Base-by-base conservation (phyloP, 495 filamentous ascomycete species). In the Clohesyomyces aquaticus region DNA sequence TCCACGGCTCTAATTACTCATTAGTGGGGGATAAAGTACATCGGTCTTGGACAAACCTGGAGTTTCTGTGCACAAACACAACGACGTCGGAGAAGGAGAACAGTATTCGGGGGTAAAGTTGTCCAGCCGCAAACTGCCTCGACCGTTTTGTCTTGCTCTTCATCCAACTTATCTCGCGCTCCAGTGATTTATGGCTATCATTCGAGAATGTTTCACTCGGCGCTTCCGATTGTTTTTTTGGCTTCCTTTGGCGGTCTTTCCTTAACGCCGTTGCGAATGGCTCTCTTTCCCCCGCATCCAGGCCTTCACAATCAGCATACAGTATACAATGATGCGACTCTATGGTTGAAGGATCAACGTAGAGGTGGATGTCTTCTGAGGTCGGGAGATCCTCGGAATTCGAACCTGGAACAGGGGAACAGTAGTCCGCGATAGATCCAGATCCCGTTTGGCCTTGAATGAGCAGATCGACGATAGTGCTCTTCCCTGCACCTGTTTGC, bases 301-400 rank as follows among this genome's bases (percentile, higher is more conserved):
- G 54, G 0, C 75, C 75, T 62, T 77, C 75, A 35, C 72, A 77
- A 28, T 77, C 75, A 2, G 71, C 75, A 47, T 75, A 77, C 2
- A 76, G 55, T 1, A 71, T 55, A 0, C 72, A 74, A 12, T 51
- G 23, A 3, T 49, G 27, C 9, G 66, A 66, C 2, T 22, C 35
- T 1, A 12, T 38, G 16, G 62, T 71, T 0, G 54, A 16, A 0
- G 66, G 73, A n/a, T 76, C 73, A 1, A 52, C 25, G n/a, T 75
- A 77, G 2, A 77, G 56, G 58, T 76, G 75, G 0, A 75, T 63
- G 63, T 74, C 74, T 0, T 65, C 74, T 3, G 74, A 75, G 0
- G 74, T 76, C 0, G 75, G 69, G 1, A 69, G 43, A 53, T 72
- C 66, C 11, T 53, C 19, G 4, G 53, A 52, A 4, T 41, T 19